Percentiles rank a stretch among this genome's conserved stretches.
Conservation (phyloP, 257 asterid genomes). For the Capsicum baccatum region DNA sequence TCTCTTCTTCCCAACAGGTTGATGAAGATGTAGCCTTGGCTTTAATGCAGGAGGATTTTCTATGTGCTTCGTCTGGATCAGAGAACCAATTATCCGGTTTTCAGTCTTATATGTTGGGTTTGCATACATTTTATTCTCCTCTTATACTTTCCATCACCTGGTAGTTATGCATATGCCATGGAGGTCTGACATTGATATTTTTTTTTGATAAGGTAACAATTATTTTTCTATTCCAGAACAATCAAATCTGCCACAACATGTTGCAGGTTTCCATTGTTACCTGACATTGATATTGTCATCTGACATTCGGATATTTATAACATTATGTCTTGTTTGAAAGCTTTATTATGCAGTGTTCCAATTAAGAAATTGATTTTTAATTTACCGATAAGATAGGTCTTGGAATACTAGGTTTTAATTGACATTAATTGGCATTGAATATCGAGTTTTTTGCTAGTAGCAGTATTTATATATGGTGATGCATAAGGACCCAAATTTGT, state of each 20-base stretch:
- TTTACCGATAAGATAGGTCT: conserved; percentile 2
- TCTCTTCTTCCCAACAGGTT: conserved; percentile 48
- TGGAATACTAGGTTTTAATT: not conserved
- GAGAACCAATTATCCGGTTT: conserved; percentile 38
- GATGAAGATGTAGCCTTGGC: conserved; percentile 61
- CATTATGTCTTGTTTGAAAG: conserved; percentile 3
- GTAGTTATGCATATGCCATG: not conserved
- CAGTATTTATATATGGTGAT: not conserved
- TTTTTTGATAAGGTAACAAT: too few species aligned
- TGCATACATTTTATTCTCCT: conserved; percentile 20
- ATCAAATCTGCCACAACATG: too few species aligned
- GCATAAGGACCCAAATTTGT: conserved; percentile 6
- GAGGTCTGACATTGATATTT: too few species aligned
- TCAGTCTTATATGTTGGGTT: conserved; percentile 56
- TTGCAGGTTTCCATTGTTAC: too few species aligned
- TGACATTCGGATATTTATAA: not conserved
- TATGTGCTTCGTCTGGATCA: conserved; percentile 45
- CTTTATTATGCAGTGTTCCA: not conserved
- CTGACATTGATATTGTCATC: conserved; percentile 13
- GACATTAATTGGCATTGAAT: conserved; percentile 15
- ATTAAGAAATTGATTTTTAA: not conserved
- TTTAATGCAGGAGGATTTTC: conserved; percentile 54
- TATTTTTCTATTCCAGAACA: too few species aligned
- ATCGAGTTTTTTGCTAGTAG: not conserved
- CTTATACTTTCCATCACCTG: not conserved